Base-by-base conservation (phyloP, 1,139 yeast species). In the Debaryomyces psychrophilus region DNA sequence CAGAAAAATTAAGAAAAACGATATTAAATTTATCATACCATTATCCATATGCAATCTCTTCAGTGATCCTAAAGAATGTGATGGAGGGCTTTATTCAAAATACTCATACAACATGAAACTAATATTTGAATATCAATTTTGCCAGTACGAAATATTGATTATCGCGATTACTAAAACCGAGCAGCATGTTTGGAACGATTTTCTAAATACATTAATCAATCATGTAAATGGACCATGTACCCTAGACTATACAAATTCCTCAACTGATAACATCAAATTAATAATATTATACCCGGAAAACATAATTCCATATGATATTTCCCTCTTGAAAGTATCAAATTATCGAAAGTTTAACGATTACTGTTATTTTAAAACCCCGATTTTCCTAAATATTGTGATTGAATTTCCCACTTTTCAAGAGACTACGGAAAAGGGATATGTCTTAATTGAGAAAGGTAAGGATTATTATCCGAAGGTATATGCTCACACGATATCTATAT, bases 21-120 rank as follows among this genome's bases (percentile, higher is more conserved):
- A 65, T 2, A 69, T 77, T 7, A 65, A 61, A 20, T 79, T 81
- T 50, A 64, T 81, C 14, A 67, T 83, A 5, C 84, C 87, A 0
- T 60, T 82, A 17, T 54, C 74, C 2, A 65, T 67, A 23, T 65
- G 75, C 43, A 55, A 56, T 29, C 34, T 76, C 8, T 31, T 55
- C 3, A 52, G 50, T 15, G 57, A 61, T 17, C 43, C 50, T 4
- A 50, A 46, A 17, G 71, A 71, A 5, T 63, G 62, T 15, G 55
- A 55, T 8, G 68, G 67, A 12, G 84, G 83, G 0, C 55, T 79
- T 43, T 61, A 54, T 45, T 58, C 77, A 0, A 55, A 52, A 4
- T 66, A 64, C 50, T 61, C 65, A 0, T 53, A 60, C 36, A 51
- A 65, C 8, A 60, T 77, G 39, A 83, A 81, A 51, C 31, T 83